These are phyloP conservation scores for Penicillium sumatraense DNA, from an alignment of 2,329 filamentous ascomycete species.

Conservation along the genomic window DNA sequence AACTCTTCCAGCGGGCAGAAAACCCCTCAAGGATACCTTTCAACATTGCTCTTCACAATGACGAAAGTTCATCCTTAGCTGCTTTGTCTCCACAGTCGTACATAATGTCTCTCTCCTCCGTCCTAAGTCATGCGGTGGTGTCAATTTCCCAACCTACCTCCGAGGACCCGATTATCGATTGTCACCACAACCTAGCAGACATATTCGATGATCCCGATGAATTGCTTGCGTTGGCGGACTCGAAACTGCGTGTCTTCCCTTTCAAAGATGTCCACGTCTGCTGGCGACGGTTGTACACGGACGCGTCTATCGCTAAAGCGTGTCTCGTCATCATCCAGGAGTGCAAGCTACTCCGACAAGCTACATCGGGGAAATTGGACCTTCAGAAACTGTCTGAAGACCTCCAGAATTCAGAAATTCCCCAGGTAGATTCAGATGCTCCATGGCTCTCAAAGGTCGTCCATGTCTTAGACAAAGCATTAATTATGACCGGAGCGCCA, in stretches of 20 bases:
- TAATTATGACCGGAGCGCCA: constrained; percentile 74
- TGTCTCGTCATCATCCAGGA: constrained; percentile 36
- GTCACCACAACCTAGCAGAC: constrained; percentile 25
- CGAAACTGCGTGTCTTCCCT: constrained; percentile 60
- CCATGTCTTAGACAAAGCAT: constrained; percentile 70
- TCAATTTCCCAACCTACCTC: constrained; percentile 32
- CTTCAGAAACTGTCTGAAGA: constrained; percentile 18
- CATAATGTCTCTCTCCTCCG: constrained; percentile 28
- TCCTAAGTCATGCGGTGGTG: constrained; percentile 31
- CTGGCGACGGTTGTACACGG: constrained; percentile 63
- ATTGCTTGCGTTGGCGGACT: constrained; percentile 55
- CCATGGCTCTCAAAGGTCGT: constrained; percentile 64
- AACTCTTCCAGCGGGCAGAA: too few species aligned
- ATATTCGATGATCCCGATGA: constrained; percentile 43
- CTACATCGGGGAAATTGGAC: constrained; percentile 7
- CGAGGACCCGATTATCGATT: constrained; percentile 44
- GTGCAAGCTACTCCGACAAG: constrained; percentile 18
- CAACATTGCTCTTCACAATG: neutral
- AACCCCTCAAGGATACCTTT: too few species aligned
- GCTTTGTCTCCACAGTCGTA: neutral
- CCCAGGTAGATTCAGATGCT: constrained; percentile 25
- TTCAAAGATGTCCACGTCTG: constrained; percentile 60
- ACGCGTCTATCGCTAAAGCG: constrained; percentile 57
- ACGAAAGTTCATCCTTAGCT: neutral
- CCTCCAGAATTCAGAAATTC: constrained; percentile 11